Base-by-base conservation (phyloP, 1,284 basidiomycete genomes). In the Austropuccinia psidii region DNA sequence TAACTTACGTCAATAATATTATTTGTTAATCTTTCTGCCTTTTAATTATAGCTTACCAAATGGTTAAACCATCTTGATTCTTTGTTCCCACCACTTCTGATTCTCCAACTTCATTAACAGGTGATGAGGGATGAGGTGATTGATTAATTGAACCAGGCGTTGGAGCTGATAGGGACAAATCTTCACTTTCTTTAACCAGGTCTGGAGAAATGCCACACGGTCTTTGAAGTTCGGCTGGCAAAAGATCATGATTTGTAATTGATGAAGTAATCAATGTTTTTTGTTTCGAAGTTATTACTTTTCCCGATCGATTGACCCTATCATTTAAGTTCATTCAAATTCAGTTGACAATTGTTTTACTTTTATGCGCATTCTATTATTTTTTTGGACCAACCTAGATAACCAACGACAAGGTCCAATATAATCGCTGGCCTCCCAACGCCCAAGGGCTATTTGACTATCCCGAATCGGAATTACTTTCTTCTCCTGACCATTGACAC, bases 391-490 rank as follows among this genome's bases (percentile, higher is more conserved):
- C 57, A 31, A 73, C 70, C 70, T 45, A 45, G 61, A 65, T 35
- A 73, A 41, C 15, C 37, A 65, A 65, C 49, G 27, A 41, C 52
- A 62, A 6, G 24, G 17, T 1, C 58, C 52, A 27, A 65, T 43
- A 39, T 73, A 73, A 58, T 73, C 61, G 35, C 55, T 39, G 19
- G 45, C 39, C 47, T 73, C 70, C 52, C 61, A 52, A 62, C 70
- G 47, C 27, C 58, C 47, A n/a, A 73, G 60, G 21, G 64, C 50
- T 43, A 27, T 39, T 47, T 65, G 61, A 64, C 70, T 64, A 19
- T 75, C 61, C 43, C 60, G 49, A 6, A 76, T 49, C 39, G 61
- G 39, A 15, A 75, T 67, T 11, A 75, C 55, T 37, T 75, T 68
- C 45, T 52, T 67, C 29, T 47, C n/a, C n/a, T 69, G 57, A 13